Conservation (phyloP, 441 rosid species). For the Pelargonium myrrhifolium region DNA sequence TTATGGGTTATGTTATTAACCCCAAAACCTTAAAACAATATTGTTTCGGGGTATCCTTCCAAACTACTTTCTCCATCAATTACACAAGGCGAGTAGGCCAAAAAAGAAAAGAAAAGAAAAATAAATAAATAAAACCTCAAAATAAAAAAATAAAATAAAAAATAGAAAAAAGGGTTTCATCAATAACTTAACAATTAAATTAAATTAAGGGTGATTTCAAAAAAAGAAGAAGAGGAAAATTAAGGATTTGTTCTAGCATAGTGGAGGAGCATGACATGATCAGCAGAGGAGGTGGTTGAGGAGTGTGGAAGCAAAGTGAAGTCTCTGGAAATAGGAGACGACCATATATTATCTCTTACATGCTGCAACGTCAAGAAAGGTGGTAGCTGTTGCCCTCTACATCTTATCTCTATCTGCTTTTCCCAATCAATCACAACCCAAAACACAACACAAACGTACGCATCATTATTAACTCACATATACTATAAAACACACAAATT, state of each 20-base stretch:
- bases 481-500: no score
- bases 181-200: conserved; percentile 30
- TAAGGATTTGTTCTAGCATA: conserved; percentile 59
- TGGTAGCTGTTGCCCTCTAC: conserved; percentile 73
- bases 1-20: conserved; percentile 23
- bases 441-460: not conserved
- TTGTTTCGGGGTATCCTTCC: conserved; percentile 23
- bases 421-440: conserved; percentile 12
- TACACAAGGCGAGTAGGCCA: conserved; percentile 15
- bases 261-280: conserved; percentile 80
- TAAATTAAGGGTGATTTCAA: not conserved
- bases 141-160: not conserved
- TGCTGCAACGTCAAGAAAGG: conserved; percentile 83
- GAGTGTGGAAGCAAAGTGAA: conserved; percentile 58
- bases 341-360: conserved; percentile 80
- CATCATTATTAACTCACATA: not conserved
- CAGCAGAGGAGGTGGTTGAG: conserved; percentile 34
- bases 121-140: conserved; percentile 9
- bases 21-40: conserved; percentile 22
- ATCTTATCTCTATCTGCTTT: conserved; percentile 80
- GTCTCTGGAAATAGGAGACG: conserved; percentile 34
- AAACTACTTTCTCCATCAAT: conserved; percentile 28
- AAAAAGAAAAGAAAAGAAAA: conserved; percentile 8
- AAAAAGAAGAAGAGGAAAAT: no score
- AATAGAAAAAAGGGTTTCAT: conserved; percentile 7